Percentiles rank a stretch among this genome's conserved stretches.
Conservation (phyloP, 805 yeast genomes). For the Metschnikowia santaceciliae region DNA sequence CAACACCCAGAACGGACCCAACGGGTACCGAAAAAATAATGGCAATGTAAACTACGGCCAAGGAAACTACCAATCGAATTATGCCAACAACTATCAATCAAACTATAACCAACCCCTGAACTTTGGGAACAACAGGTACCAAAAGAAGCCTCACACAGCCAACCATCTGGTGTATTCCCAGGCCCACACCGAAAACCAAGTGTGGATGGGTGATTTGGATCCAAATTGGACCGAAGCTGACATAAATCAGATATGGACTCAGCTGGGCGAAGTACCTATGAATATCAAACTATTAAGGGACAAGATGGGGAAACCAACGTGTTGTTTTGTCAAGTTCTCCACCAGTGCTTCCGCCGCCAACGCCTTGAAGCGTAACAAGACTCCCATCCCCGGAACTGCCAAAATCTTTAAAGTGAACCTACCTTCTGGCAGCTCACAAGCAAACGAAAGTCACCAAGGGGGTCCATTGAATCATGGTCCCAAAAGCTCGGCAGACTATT, state of each 20-base stretch:
- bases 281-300: slow-evolving; percentile 70
- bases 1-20: neutral
- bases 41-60: slow-evolving; percentile 2
- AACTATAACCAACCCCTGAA: neutral
- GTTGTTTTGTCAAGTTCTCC: slow-evolving; percentile 78
- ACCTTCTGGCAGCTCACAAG: slow-evolving; percentile 52
- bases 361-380: slow-evolving; percentile 67
- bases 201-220: slow-evolving; percentile 93
- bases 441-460: neutral
- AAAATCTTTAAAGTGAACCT: slow-evolving; percentile 65
- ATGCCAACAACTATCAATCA: neutral
- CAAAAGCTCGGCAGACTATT: slow-evolving; percentile 39
- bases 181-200: slow-evolving; percentile 27
- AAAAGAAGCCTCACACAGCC: slow-evolving; percentile 7
- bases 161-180: slow-evolving; percentile 18
- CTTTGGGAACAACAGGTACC: neutral
- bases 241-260: slow-evolving; percentile 65
- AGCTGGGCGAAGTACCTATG: slow-evolving; percentile 58
- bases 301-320: slow-evolving; percentile 42
- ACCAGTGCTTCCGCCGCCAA: slow-evolving; percentile 55
- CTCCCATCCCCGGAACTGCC: slow-evolving; percentile 62
- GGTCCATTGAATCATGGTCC: neutral
- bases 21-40: slow-evolving; percentile 3
- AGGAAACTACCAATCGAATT: slow-evolving; percentile 4
- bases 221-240: slow-evolving; percentile 75